A percentile compares a stretch with the other conserved stretches of the same genome.
These are phyloP conservation scores for Pythium phragmitis DNA, from an alignment of 352 stramenopile species.

Conservation along the genomic window DNA sequence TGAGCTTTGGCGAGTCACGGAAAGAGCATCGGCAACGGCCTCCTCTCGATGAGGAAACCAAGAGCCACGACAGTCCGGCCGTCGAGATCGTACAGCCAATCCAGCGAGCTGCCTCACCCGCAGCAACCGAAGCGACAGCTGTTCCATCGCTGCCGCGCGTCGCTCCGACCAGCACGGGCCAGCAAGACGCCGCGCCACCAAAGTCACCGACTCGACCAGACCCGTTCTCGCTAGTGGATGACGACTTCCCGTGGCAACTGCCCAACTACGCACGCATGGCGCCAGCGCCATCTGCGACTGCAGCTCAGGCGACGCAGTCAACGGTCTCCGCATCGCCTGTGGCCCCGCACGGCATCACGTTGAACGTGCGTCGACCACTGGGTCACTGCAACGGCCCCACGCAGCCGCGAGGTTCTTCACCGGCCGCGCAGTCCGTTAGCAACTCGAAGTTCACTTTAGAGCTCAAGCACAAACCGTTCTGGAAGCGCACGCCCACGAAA, in stretches of 20 bases:
- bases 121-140: not conserved
- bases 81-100: not conserved
- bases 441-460: constrained; percentile 5
- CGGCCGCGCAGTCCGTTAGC: not conserved
- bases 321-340: not conserved
- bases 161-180: not conserved
- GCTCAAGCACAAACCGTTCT: constrained; percentile 24
- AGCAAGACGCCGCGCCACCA: not conserved
- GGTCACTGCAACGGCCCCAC: constrained; percentile 7
- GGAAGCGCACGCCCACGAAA: constrained; percentile 14
- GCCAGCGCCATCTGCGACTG: not conserved
- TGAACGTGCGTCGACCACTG: constrained; percentile 20
- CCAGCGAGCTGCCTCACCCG: not conserved
- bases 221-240: constrained; percentile 23
- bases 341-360: not conserved
- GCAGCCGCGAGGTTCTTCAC: not conserved
- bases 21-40: not conserved
- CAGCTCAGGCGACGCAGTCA: not conserved
- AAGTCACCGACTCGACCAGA: constrained; percentile 4
- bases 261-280: constrained; percentile 21
- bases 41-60: not conserved
- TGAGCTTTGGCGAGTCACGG: constrained; percentile 16
- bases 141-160: not conserved
- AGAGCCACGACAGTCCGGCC: not conserved
- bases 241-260: constrained; percentile 30